A percentile compares a stretch with the other conserved stretches of the same genome.
These are phyloP conservation scores for Penicillium janthinellum DNA, from an alignment of 2,329 filamentous ascomycete genomes.

Conservation along the genomic window DNA sequence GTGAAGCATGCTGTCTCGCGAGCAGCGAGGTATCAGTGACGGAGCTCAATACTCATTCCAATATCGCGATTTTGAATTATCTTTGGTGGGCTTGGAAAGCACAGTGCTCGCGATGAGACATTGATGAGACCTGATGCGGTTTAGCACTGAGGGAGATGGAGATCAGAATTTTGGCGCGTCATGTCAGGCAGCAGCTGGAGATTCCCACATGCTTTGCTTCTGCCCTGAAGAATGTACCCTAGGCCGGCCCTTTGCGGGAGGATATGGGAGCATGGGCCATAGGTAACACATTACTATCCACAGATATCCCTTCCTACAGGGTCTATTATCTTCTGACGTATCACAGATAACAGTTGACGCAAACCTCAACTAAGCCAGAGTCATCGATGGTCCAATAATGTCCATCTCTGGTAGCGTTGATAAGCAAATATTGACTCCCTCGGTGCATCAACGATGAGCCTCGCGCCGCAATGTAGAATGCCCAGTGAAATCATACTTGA, in stretches of 20 bases:
- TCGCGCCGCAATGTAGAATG: too few relatives aligned
- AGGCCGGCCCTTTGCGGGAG: conserved; percentile 6
- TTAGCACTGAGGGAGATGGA: neutral
- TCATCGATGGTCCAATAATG: too few relatives aligned
- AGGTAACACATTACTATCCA: neutral
- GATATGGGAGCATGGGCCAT: too few relatives aligned
- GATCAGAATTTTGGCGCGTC: neutral
- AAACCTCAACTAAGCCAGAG: neutral
- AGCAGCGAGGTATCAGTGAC: neutral
- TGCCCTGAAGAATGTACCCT: neutral
- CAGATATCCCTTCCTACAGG: neutral
- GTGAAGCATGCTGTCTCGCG: conserved; percentile 33
- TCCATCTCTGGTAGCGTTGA: too few relatives aligned
- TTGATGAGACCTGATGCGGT: neutral
- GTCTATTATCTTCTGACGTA: neutral
- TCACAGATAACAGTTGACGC: neutral
- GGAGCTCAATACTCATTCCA: neutral
- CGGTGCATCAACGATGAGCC: too few relatives aligned
- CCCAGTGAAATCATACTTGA: too few relatives aligned
- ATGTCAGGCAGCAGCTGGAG: neutral
- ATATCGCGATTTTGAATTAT: neutral
- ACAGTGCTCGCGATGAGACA: neutral
- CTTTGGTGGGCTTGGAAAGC: neutral
- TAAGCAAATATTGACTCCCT: neutral
- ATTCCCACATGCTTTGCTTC: conserved; percentile 3